A percentile compares a stretch with the other conserved stretches of the same genome.
phyloP scores from a whole-genome alignment of 2,329 filamentous ascomycete genomes.

The Aspergillus sp. region DNA sequence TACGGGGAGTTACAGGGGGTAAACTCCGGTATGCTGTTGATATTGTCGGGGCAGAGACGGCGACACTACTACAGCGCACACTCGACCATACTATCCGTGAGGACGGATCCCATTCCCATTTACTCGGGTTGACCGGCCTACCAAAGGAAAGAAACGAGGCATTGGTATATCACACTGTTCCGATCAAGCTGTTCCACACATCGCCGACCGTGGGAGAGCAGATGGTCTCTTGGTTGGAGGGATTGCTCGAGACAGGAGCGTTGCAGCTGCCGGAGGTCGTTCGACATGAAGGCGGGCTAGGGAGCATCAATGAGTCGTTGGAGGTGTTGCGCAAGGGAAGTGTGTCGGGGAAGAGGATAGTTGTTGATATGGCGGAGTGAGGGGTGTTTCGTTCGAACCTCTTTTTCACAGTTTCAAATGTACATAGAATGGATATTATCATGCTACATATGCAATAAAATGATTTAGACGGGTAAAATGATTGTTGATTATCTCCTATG shows the following conservation, averaged over 20 bases:
- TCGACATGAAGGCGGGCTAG: constrained; percentile 63
- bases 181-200: constrained; percentile 76
- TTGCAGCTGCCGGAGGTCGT: constrained; percentile 67
- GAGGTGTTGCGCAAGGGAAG: constrained; percentile 66
- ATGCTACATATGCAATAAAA: no score
- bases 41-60: constrained; percentile 66
- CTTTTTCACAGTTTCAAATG: no score
- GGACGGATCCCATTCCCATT: constrained; percentile 49
- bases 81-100: constrained; percentile 35
- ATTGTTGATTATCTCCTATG: no score
- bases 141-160: constrained; percentile 57
- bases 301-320: constrained; percentile 67
- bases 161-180: constrained; percentile 64
- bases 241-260: constrained; percentile 56
- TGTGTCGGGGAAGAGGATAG: constrained; percentile 67
- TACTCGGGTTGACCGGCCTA: constrained; percentile 68
- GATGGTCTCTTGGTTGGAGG: constrained; percentile 67
- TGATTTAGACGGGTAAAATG: no score
- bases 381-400: no score
- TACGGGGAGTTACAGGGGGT: constrained; percentile 59
- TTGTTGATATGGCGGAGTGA: constrained; percentile 51
- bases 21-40: constrained; percentile 69
- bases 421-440: neutral
- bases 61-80: constrained; percentile 58
- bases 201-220: constrained; percentile 63